These are phyloP conservation scores for Rhizopogon vesiculosus DNA, from an alignment of 768 basidiomycete genomes.

Conservation along the genomic window DNA sequence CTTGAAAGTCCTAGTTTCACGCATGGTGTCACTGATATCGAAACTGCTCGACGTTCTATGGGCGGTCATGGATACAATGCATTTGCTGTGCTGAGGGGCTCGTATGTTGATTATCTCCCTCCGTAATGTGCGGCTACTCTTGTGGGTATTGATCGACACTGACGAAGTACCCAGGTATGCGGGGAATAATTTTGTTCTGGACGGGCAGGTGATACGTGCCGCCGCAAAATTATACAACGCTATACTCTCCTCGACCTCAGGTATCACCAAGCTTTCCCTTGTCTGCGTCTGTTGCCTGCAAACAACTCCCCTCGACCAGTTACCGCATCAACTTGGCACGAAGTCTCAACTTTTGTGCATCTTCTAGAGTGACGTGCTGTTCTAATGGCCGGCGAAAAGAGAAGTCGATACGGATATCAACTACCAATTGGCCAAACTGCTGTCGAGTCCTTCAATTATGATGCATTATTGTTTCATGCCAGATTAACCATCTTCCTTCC, in stretches of 20 bases:
- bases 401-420: slow-evolving; percentile 47
- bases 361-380: slow-evolving; percentile 68
- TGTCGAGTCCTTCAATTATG: too few relatives aligned
- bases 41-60: slow-evolving; percentile 63
- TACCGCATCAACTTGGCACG: slow-evolving; percentile 29
- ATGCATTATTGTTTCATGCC: too few relatives aligned
- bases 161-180: slow-evolving; percentile 45
- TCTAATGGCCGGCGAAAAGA: slow-evolving; percentile 33
- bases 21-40: slow-evolving; percentile 49
- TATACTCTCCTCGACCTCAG: slow-evolving; percentile 42
- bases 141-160: not conserved
- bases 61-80: slow-evolving; percentile 77
- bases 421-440: slow-evolving; percentile 46
- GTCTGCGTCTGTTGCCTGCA: slow-evolving; percentile 48
- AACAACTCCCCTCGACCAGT: slow-evolving; percentile 15
- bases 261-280: slow-evolving; percentile 20
- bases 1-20: slow-evolving; percentile 59
- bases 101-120: slow-evolving; percentile 62
- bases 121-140: slow-evolving; percentile 46
- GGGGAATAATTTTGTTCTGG: slow-evolving; percentile 76
- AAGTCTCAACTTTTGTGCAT: slow-evolving; percentile 34
- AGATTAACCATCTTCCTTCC: too few relatives aligned
- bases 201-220: slow-evolving; percentile 68
- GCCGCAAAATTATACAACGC: slow-evolving; percentile 54
- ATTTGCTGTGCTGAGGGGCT: slow-evolving; percentile 58